Base-by-base conservation (phyloP, 768 basidiomycete species). In the Calocera cornea region DNA sequence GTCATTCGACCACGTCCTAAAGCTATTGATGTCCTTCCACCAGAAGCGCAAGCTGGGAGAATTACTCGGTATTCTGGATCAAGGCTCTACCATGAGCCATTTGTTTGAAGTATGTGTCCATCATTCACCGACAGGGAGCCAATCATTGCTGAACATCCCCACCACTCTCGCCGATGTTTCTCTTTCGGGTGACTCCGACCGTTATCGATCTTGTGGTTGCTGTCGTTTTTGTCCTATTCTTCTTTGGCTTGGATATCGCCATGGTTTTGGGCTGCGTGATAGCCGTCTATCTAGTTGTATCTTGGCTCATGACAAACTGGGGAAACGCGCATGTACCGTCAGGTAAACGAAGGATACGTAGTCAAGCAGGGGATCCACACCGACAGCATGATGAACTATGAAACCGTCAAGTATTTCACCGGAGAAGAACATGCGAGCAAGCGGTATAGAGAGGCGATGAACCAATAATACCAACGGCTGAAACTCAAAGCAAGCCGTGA, bases 1-100 rank as follows among this genome's bases (percentile, higher is more conserved):
- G n/a, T n/a, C n/a, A n/a, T 91, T 89, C 77, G 84, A 93, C 68
- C 94, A 95, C 72, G 77, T 95, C 1, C 81, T 97, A 10, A 89
- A 91, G 69, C 83, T 97, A 2, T 90, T 90, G 1, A n/a, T 94
- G 70, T 83, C 87, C 2, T 92, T 88, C 83, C 92, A 88, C 74
- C 88, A 84, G 2, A 87, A 83, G 66, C 82, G 87, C 63, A 93
- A 89, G 79, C 91, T 92, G 1, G 93, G 92, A 29, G 91, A 94
- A 73, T 81, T 92, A 11, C 80, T 93, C 16, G 84, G 88, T 22
- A 90, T 93, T 50, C 80, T 92, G 27, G 88, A 90, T 70, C 84
- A 91, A 66, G 90, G 92, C 2, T 87, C 87, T 31, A 89, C 91
- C 0, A 90, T 95, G 74, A 95, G 94, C 77, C 87, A 84, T 70